A percentile compares a stretch with the other conserved stretches of the same genome.
Evolutionary conservation across 257 asterid genomes (phyloP).

Genomic region (Vinca minor): DNA sequence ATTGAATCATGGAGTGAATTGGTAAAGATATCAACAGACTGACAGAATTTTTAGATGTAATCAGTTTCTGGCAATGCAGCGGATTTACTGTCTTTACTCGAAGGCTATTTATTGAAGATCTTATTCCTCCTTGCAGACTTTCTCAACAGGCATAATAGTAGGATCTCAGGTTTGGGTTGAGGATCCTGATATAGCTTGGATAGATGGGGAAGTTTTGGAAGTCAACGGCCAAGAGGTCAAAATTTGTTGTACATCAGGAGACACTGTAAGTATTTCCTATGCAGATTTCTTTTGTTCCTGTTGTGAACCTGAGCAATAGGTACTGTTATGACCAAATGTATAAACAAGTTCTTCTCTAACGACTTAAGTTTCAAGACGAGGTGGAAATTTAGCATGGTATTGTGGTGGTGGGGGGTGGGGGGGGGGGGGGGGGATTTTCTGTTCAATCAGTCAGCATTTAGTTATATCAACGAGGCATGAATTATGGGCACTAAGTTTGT

Average conservation of each 20-base stretch:
- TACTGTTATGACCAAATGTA: neutral
- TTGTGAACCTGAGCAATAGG: neutral
- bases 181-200: conserved; percentile 86
- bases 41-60: neutral
- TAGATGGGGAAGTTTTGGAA: conserved; percentile 69
- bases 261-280: conserved; percentile 46
- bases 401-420: no score
- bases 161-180: conserved; percentile 96
- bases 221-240: conserved; percentile 56
- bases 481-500: no score
- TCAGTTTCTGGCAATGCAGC: no score
- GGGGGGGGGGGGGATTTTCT: no score
- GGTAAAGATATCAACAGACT: neutral
- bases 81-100: conserved; percentile 1
- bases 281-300: conserved; percentile 2
- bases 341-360: neutral
- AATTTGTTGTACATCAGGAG: conserved; percentile 58
- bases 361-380: neutral
- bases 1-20: neutral
- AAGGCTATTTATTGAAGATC: conserved; percentile 1
- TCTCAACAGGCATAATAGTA: conserved; percentile 47
- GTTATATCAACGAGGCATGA: no score
- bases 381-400: neutral
- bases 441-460: no score
- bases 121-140: conserved; percentile 45